Conservation (phyloP, 1,139 yeast species). For the Debaryomyces sp. region DNA sequence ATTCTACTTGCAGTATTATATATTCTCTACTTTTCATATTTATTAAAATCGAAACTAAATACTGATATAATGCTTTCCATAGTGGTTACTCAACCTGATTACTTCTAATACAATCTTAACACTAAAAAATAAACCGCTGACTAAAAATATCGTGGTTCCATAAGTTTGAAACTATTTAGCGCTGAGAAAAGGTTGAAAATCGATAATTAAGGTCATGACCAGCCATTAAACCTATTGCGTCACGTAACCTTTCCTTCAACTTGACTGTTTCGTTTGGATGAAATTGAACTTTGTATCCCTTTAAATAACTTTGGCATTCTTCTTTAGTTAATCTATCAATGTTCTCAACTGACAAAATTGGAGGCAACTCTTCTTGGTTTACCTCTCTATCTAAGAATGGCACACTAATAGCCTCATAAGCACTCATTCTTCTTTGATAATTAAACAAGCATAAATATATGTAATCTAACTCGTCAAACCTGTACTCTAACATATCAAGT, state of each 20-base stretch:
- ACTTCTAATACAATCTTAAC: too few species aligned
- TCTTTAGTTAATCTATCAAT: slow-evolving; percentile 1
- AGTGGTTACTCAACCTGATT: too few species aligned
- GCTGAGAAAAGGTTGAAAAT: neutral
- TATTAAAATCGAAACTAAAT: too few species aligned
- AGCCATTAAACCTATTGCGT: neutral
- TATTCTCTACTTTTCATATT: neutral
- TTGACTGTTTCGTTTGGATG: neutral
- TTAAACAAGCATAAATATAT: neutral
- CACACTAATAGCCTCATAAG: neutral
- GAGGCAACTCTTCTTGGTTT: slow-evolving; percentile 13
- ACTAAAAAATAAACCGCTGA: too few species aligned
- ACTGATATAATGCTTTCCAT: too few species aligned
- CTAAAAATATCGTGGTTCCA: too few species aligned
- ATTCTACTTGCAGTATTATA: neutral
- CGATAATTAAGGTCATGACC: neutral
- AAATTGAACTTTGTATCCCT: slow-evolving; percentile 1
- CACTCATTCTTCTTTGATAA: neutral
- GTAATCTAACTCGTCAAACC: too few species aligned
- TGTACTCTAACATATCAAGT: too few species aligned
- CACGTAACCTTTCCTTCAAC: slow-evolving; percentile 1
- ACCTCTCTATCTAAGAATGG: slow-evolving; percentile 7
- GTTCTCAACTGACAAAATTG: slow-evolving; percentile 11
- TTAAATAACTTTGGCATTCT: slow-evolving; percentile 2
- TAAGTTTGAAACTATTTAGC: neutral